Percentiles rank a stretch among this genome's conserved stretches.
These are phyloP conservation scores for Russula sp. DNA, from an alignment of 768 basidiomycete genomes.

Conservation along the genomic window DNA sequence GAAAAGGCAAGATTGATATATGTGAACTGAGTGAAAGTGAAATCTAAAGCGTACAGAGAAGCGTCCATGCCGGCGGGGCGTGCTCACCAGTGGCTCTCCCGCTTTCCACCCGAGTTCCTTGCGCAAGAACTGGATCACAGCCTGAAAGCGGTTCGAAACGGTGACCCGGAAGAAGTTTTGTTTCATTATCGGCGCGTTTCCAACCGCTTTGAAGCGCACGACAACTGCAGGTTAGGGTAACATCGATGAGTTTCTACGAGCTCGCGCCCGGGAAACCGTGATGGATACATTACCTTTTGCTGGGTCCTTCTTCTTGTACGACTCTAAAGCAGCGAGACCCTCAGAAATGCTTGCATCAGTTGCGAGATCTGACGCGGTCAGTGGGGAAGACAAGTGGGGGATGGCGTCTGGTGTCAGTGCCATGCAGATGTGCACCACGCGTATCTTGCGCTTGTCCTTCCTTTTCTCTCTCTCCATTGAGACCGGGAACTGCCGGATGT, in stretches of 20 bases:
- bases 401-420: conserved; percentile 17
- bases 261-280: neutral
- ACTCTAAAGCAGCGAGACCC: conserved; percentile 66
- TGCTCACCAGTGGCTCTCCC: conserved; percentile 76
- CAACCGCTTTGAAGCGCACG: conserved; percentile 95
- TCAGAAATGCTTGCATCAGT: conserved; percentile 30
- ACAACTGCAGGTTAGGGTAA: conserved; percentile 50
- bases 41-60: neutral
- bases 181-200: conserved; percentile 98
- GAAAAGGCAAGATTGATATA: conserved; percentile 76
- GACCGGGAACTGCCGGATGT: conserved; percentile 38
- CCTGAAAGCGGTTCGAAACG: conserved; percentile 88
- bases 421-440: neutral
- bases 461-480: too few species aligned
- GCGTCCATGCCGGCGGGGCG: neutral
- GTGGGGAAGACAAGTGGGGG: neutral
- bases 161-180: conserved; percentile 99
- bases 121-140: conserved; percentile 88
- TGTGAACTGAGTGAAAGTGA: conserved; percentile 44
- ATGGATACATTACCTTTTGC: conserved; percentile 51
- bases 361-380: conserved; percentile 2
- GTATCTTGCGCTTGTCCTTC: neutral
- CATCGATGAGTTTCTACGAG: neutral
- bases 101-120: conserved; percentile 84
- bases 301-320: conserved; percentile 81